These are phyloP conservation scores for Ustilago sp. DNA, from an alignment of 1,284 basidiomycete genomes.

Conservation along the genomic window DNA sequence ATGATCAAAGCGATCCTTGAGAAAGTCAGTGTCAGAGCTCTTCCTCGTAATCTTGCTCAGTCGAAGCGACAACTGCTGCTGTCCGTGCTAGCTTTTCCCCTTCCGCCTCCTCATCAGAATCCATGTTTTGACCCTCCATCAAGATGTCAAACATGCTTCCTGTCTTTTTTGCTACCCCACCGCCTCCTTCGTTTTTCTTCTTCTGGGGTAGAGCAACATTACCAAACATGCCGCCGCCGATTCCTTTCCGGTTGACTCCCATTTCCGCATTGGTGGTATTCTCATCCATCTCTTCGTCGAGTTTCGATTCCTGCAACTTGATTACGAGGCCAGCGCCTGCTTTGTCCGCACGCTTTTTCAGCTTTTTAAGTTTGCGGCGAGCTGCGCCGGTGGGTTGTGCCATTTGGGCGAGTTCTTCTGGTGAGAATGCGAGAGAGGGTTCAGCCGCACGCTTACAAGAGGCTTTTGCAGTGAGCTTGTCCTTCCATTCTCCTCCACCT, in stretches of 20 bases:
- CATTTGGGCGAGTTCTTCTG: constrained; percentile 39
- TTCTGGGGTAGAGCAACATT: neutral
- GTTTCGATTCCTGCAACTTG: constrained; percentile 23
- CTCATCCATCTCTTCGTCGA: constrained; percentile 12
- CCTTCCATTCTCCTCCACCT: constrained; percentile 17
- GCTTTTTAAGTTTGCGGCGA: constrained; percentile 47
- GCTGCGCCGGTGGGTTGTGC: constrained; percentile 19
- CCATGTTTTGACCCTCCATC: constrained; percentile 24
- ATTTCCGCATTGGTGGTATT: neutral
- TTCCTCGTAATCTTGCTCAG: constrained; percentile 28
- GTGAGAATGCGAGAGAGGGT: constrained; percentile 37
- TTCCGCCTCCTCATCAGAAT: constrained; percentile 14
- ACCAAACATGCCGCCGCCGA: constrained; percentile 40
- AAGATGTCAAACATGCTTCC: constrained; percentile 51
- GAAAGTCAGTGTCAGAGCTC: constrained; percentile 5
- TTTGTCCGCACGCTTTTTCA: constrained; percentile 40
- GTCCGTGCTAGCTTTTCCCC: neutral
- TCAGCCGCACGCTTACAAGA: constrained; percentile 27
- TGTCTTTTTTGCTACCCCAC: constrained; percentile 10
- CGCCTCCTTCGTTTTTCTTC: constrained; percentile 1
- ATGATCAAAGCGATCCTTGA: no score
- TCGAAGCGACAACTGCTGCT: neutral
- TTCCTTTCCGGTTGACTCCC: constrained; percentile 4
- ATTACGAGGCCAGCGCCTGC: constrained; percentile 47
- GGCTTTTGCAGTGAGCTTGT: constrained; percentile 32